Conservation (phyloP, 2,329 filamentous ascomycete species). For the Diaporthe citriasiana region DNA sequence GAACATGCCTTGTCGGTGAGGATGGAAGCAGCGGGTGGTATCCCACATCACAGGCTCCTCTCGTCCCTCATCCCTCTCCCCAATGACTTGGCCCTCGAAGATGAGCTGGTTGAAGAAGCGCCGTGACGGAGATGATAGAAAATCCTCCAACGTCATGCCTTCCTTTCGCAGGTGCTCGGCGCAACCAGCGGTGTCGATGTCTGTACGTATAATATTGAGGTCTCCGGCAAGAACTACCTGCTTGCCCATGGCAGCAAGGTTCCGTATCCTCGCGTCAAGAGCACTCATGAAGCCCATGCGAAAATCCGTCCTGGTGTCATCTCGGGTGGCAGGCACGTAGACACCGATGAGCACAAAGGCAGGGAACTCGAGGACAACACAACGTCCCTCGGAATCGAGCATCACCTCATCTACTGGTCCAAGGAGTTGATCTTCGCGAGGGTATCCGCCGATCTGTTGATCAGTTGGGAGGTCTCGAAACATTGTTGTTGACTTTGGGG, state of each 20-base stretch:
- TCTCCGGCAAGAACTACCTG: constrained; percentile 89
- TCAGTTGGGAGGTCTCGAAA: constrained; percentile 82
- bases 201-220: constrained; percentile 80
- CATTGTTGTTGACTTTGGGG: constrained; percentile 76
- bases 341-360: constrained; percentile 94
- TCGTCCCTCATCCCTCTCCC: constrained; percentile 76
- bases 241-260: constrained; percentile 84
- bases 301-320: constrained; percentile 87
- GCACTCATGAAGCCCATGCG: constrained; percentile 84
- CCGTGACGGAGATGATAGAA: constrained; percentile 78
- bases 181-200: constrained; percentile 82
- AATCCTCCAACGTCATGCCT: constrained; percentile 77
- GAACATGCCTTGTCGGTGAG: constrained; percentile 88
- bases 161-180: constrained; percentile 80
- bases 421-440: constrained; percentile 75
- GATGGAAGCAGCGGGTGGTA: constrained; percentile 85
- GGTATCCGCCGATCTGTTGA: constrained; percentile 91
- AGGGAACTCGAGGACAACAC: constrained; percentile 91
- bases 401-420: constrained; percentile 75
- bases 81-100: constrained; percentile 77
- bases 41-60: constrained; percentile 85
- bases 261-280: constrained; percentile 86
- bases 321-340: constrained; percentile 91
- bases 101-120: constrained; percentile 90
- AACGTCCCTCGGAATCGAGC: constrained; percentile 92